Base-by-base conservation (phyloP, 1,284 basidiomycete genomes). In the Erythrobasidium hasegawianum region DNA sequence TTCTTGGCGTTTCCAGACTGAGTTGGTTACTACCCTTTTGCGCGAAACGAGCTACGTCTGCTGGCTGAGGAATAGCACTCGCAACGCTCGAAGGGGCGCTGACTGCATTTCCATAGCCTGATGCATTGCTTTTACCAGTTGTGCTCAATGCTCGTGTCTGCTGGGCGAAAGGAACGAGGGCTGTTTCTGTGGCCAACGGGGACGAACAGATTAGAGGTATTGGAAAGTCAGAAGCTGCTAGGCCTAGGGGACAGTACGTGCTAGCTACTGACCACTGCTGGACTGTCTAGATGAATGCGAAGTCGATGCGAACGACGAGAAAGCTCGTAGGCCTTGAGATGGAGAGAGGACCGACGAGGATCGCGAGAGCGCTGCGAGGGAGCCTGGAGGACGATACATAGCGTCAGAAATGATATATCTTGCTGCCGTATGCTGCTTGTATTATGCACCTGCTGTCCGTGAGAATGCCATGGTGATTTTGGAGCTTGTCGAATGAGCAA, bases 11-110 rank as follows among this genome's bases (percentile, higher is more conserved):
- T 54, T 61, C 69, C n/a, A 69, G 40, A 4, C 50, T 47, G 68
- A 85, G 81, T 76, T 94, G 90, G 76, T 90, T 90, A 53, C 88
- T 89, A 59, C 85, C 87, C 61, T 81, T 82, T 75, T 87, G 84
- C 13, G 91, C 91, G 67, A 81, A 40, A 24, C 22, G 27, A n/a
- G 55, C 49, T 20, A 58, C 49, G 22, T 65, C 62, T 8, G 45
- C 55, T 13, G 33, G 33, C 33, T 33, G 33, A 33, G 33, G 33
- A 33, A 33, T 33, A 33, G 33, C 33, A 33, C 11, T 33, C 11
- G 33, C 33, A 11, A 33, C 33, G 33, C 33, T 33, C 33, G 33
- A 33, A 5, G 33, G 33, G 33, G 33, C 33, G 33, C 33, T 33
- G 33, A 33, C 33, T 33, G 33, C 33, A 11, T 33, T 33, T 4